Base-by-base conservation (phyloP, 2,329 filamentous ascomycete genomes). In the Achaetomium macrosporum region DNA sequence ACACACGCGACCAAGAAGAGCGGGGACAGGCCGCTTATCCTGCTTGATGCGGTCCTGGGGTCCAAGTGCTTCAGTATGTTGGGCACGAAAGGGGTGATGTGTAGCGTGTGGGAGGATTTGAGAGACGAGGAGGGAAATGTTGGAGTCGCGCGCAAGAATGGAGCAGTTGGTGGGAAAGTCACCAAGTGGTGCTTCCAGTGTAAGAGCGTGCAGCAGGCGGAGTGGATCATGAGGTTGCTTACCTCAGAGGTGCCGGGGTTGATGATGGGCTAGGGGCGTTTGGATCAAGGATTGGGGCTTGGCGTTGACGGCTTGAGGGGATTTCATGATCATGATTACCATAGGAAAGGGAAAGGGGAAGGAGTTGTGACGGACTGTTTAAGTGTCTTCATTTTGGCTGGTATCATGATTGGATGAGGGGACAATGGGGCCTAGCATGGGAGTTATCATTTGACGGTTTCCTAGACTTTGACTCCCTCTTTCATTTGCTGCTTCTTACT, bases 41-140 rank as follows among this genome's bases (percentile, higher is more conserved):
- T 95, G 35, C 76, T 96, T 0, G 92, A 97, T 67, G 89, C 88
- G 1, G 90, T 90, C 44, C 75, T 96, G 1, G 87, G 87, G 11
- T 90, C 90, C 65, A 87, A 83, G 52, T 91, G 88, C 64, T 95
- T 96, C 70, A 87, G 91, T 60, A 76, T 88, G 16, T 82, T 96
- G 55, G 91, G 89, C 5, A 82, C 87, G 59, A 87, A 88, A 33
- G 91, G 91, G 43, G 92, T 96, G 63, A 88, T 93, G 1, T 84
- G 95, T 51, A 91, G 87, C 59, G 86, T 96, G 35, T 93, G 90
- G 83, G 87, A 93, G 67, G 84, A 89, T 59, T 73, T 85, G 61
- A 83, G 83, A 45, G 80, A 84, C 57, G 80, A 80, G 57, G 75
- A 81, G 20, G 80, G 81, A 20, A 74, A 76, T 39, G 72, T 76